Evolutionary conservation across 2,329 filamentous ascomycete genomes (phyloP).

Genomic region (Paecilomyces dactylethromorphus): DNA sequence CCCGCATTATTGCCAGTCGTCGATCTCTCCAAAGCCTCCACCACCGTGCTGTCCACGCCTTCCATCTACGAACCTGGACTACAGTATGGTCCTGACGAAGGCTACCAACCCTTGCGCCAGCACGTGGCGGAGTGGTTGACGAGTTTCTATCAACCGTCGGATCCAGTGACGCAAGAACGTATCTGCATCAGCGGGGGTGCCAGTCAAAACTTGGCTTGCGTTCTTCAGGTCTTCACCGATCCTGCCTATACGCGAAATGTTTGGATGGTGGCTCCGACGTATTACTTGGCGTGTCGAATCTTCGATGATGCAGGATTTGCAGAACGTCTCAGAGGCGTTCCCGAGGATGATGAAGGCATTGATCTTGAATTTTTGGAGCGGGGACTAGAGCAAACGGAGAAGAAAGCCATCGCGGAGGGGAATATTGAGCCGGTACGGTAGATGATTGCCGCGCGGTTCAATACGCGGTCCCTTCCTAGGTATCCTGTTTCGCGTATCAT

Average conservation of each 20-base stretch:
- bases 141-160: conserved; percentile 48
- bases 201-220: conserved; percentile 70
- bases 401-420: conserved; percentile 29
- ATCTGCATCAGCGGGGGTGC: conserved; percentile 82
- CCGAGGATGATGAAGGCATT: conserved; percentile 72
- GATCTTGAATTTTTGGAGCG: conserved; percentile 57
- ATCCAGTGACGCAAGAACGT: conserved; percentile 47
- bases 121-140: conserved; percentile 66
- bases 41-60: conserved; percentile 55
- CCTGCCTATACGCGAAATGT: conserved; percentile 65
- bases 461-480: neutral
- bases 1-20: conserved; percentile 58
- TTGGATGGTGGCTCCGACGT: conserved; percentile 77
- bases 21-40: conserved; percentile 55
- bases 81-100: conserved; percentile 72
- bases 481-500: neutral
- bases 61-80: conserved; percentile 57
- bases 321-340: conserved; percentile 59
- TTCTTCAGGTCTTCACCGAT: conserved; percentile 76
- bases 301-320: conserved; percentile 75
- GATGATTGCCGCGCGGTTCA: neutral
- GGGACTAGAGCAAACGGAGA: conserved; percentile 46
- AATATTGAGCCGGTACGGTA: conserved; percentile 39
- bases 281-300: conserved; percentile 78
- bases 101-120: conserved; percentile 62